phyloP scores from a whole-genome alignment of 495 filamentous ascomycete genomes.

The Neurospora sp. region DNA sequence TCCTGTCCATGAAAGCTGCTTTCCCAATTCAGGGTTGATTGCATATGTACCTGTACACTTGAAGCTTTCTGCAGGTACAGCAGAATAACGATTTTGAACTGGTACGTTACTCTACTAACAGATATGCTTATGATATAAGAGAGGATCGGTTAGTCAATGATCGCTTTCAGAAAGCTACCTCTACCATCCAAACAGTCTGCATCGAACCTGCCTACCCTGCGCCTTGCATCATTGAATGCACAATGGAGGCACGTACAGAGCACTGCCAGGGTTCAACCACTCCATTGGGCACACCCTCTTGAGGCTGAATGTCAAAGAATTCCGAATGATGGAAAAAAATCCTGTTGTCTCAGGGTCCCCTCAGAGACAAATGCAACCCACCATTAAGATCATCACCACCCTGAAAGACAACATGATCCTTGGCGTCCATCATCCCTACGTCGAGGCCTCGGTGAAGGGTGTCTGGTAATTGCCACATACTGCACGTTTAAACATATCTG shows the following conservation, averaged over 20 bases:
- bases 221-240: background rate
- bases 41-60: background rate
- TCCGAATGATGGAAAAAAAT: background rate
- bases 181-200: background rate
- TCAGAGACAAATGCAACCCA: background rate
- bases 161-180: background rate
- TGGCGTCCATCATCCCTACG: background rate
- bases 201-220: background rate
- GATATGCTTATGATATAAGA: background rate
- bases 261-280: background rate
- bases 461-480: background rate
- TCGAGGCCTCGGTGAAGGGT: background rate
- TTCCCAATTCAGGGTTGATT: background rate
- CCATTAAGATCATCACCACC: background rate
- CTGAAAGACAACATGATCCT: background rate
- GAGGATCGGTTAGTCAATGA: background rate
- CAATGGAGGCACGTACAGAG: background rate
- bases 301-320: background rate
- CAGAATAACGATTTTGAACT: background rate
- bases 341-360: background rate
- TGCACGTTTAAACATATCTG: background rate
- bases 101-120: background rate
- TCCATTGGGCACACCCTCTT: background rate
- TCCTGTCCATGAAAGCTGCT: background rate
- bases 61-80: background rate